phyloP scores from a whole-genome alignment of 1,139 yeast species.

The Geotrichum siamense region DNA sequence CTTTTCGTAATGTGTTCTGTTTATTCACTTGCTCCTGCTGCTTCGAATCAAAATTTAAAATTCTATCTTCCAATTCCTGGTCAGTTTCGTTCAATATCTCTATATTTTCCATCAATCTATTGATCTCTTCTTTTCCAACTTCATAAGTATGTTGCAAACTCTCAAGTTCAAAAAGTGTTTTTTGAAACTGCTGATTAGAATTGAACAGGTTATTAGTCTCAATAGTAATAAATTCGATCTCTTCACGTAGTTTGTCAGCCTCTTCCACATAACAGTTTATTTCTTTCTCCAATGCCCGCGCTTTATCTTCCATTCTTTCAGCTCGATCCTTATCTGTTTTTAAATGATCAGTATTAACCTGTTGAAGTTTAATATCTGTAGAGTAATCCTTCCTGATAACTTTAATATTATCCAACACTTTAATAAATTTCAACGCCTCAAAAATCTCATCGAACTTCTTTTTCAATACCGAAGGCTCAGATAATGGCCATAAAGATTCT shows the following conservation, averaged over 20 bases:
- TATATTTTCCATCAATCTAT: conserved; percentile 44
- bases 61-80: conserved; percentile 43
- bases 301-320: conserved; percentile 46
- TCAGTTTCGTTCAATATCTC: conserved; percentile 44
- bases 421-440: conserved; percentile 89
- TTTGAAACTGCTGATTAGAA: conserved; percentile 76
- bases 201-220: conserved; percentile 62
- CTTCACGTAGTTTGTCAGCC: conserved; percentile 43
- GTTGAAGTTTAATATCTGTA: conserved; percentile 63
- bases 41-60: conserved; percentile 48
- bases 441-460: conserved; percentile 94
- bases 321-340: conserved; percentile 71
- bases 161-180: conserved; percentile 57
- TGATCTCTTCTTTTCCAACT: conserved; percentile 44
- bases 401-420: conserved; percentile 78
- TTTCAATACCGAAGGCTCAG: conserved; percentile 83
- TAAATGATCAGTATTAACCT: conserved; percentile 71
- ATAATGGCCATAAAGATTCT: conserved; percentile 92
- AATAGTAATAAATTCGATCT: conserved; percentile 48
- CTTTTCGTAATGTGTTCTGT: conserved; percentile 18
- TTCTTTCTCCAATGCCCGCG: conserved; percentile 41
- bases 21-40: conserved; percentile 37
- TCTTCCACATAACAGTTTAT: conserved; percentile 45
- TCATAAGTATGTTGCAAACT: conserved; percentile 45
- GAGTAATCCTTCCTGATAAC: conserved; percentile 68